Conservation (phyloP, 148 eudicot species). For the Amaranthus cruentus region DNA sequence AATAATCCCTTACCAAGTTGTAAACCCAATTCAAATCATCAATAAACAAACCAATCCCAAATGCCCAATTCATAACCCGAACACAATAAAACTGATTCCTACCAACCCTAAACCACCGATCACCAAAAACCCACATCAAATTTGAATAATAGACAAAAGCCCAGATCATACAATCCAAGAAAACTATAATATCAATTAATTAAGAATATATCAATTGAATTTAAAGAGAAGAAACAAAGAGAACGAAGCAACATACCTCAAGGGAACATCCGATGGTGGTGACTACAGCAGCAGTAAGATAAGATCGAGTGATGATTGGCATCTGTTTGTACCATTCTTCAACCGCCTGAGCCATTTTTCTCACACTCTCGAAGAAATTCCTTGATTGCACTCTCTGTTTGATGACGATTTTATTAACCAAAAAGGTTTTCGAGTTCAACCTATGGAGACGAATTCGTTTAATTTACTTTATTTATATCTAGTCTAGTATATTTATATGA, state of each 20-base stretch:
- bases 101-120: too few species aligned
- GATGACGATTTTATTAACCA: too few species aligned
- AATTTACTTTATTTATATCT: too few species aligned
- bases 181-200: constrained; percentile 11
- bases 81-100: too few species aligned
- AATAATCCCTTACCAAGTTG: too few species aligned
- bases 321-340: constrained; percentile 99
- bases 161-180: constrained; percentile 14
- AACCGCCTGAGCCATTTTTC: constrained; percentile 78
- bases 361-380: too few species aligned
- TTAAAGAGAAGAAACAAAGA: background rate
- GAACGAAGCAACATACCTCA: constrained; percentile 43
- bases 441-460: too few species aligned
- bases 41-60: background rate
- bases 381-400: too few species aligned
- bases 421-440: too few species aligned
- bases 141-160: background rate
- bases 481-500: too few species aligned
- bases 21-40: background rate
- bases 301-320: constrained; percentile 92
- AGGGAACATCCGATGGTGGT: constrained; percentile 89
- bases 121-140: too few species aligned
- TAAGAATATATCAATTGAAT: background rate
- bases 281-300: constrained; percentile 83
- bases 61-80: too few species aligned